phyloP scores from a whole-genome alignment of 2,329 filamentous ascomycete species.

The Akanthomyces dipterigenus region DNA sequence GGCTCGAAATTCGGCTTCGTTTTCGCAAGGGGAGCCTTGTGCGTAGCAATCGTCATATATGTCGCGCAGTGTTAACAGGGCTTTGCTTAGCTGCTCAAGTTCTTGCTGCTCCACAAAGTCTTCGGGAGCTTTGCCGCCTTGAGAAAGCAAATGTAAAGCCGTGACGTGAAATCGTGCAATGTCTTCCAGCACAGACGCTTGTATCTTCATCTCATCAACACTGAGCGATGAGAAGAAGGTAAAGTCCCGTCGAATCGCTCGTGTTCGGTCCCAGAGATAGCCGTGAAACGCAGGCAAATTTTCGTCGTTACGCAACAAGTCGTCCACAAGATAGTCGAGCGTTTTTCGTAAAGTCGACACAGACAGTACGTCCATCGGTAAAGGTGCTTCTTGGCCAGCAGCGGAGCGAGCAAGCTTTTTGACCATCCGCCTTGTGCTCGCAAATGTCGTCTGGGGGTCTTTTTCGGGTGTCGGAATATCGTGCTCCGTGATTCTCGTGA shows the following conservation, averaged over 20 bases:
- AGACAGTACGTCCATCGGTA: constrained; percentile 62
- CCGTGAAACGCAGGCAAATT: constrained; percentile 51
- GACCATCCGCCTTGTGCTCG: constrained; percentile 51
- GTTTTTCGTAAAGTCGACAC: constrained; percentile 51
- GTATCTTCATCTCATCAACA: constrained; percentile 47
- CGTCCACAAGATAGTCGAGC: constrained; percentile 56
- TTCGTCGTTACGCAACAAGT: constrained; percentile 48
- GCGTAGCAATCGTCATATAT: constrained; percentile 59
- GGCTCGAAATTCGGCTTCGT: constrained; percentile 60
- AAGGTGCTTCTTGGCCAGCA: constrained; percentile 59
- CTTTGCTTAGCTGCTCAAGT: constrained; percentile 59
- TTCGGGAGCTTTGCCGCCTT: constrained; percentile 46
- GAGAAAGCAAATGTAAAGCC: constrained; percentile 56
- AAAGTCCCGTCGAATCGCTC: constrained; percentile 62
- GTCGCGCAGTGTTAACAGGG: constrained; percentile 57
- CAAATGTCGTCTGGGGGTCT: constrained; percentile 35
- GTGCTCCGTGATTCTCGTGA: constrained; percentile 54
- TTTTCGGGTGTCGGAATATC: constrained; percentile 53
- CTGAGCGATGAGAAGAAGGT: constrained; percentile 58
- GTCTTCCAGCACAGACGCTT: constrained; percentile 58
- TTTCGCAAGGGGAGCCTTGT: constrained; percentile 50
- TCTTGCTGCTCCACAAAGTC: constrained; percentile 63
- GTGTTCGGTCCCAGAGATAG: constrained; percentile 62
- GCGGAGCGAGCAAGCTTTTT: constrained; percentile 63
- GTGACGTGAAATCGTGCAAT: constrained; percentile 62